Conservation (phyloP, 2,329 filamentous ascomycete species). For the Nemania abortiva region DNA sequence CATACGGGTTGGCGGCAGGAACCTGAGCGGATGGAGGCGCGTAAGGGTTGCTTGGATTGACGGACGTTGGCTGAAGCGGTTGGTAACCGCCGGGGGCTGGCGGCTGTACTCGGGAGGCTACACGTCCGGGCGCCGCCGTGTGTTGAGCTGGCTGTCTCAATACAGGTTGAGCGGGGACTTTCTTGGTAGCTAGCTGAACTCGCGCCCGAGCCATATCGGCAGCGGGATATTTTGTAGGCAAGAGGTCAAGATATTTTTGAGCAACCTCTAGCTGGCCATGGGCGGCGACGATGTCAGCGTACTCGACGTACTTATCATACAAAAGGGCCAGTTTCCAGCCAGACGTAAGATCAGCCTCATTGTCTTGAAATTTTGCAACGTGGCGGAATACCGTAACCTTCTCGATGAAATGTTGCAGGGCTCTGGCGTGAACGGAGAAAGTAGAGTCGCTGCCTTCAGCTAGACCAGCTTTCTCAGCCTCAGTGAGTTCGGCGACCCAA, state of each 20-base stretch:
- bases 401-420: slow-evolving; percentile 93
- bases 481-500: slow-evolving; percentile 90
- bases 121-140: slow-evolving; percentile 42
- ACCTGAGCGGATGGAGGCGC: slow-evolving; percentile 45
- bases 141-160: slow-evolving; percentile 50
- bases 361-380: slow-evolving; percentile 90
- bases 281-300: slow-evolving; percentile 92
- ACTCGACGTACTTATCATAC: slow-evolving; percentile 96
- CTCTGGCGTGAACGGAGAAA: slow-evolving; percentile 91
- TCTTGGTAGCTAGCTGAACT: slow-evolving; percentile 85
- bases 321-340: slow-evolving; percentile 91
- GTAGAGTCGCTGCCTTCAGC: slow-evolving; percentile 79
- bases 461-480: slow-evolving; percentile 81
- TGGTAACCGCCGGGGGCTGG: slow-evolving; percentile 60
- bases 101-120: slow-evolving; percentile 57
- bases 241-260: slow-evolving; percentile 89
- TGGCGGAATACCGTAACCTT: slow-evolving; percentile 98
- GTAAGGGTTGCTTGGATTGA: slow-evolving; percentile 50
- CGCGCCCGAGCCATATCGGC: slow-evolving; percentile 89
- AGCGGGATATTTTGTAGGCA: slow-evolving; percentile 85
- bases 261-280: slow-evolving; percentile 89
- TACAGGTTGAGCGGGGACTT: slow-evolving; percentile 52
- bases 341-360: slow-evolving; percentile 75
- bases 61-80: slow-evolving; percentile 56
- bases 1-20: slow-evolving; percentile 52